A percentile compares a stretch with the other conserved stretches of the same genome.
Evolutionary conservation across 805 yeast genomes (phyloP).

Genomic region (Ogataea ganodermae): DNA sequence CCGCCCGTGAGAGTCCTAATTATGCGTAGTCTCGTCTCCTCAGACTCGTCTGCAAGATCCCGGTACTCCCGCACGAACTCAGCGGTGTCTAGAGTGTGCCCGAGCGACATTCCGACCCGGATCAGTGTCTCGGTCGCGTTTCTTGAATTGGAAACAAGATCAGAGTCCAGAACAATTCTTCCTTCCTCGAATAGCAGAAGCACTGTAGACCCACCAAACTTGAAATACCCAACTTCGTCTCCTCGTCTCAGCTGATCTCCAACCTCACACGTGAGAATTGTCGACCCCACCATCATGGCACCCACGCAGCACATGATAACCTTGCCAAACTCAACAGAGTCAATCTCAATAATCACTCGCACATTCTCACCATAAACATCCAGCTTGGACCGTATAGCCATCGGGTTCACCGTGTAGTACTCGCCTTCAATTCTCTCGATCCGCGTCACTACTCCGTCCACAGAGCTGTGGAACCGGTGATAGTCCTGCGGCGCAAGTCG

Average conservation of each 20-base stretch:
- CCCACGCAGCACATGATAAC: slow-evolving; percentile 84
- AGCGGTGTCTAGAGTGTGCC: slow-evolving; percentile 57
- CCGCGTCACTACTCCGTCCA: slow-evolving; percentile 68
- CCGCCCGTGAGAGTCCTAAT: slow-evolving; percentile 61
- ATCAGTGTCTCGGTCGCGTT: slow-evolving; percentile 79
- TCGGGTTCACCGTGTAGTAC: slow-evolving; percentile 94
- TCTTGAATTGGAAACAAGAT: slow-evolving; percentile 65
- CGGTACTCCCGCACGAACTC: slow-evolving; percentile 50
- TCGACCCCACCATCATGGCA: slow-evolving; percentile 99
- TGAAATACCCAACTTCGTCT: slow-evolving; percentile 90
- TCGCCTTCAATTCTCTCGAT: slow-evolving; percentile 79
- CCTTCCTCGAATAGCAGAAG: slow-evolving; percentile 60
- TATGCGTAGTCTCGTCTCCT: slow-evolving; percentile 48
- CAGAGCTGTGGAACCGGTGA: slow-evolving; percentile 90
- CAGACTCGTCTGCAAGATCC: slow-evolving; percentile 48
- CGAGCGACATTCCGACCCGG: slow-evolving; percentile 89
- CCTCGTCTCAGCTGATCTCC: slow-evolving; percentile 64
- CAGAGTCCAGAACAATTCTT: slow-evolving; percentile 66
- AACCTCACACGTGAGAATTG: slow-evolving; percentile 63
- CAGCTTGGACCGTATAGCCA: slow-evolving; percentile 86
- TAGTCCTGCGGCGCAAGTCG: slow-evolving; percentile 96
- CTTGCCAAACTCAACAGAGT: slow-evolving; percentile 74
- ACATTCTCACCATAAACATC: slow-evolving; percentile 95
- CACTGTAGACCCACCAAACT: slow-evolving; percentile 94
- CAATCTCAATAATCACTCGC: slow-evolving; percentile 74